A percentile compares a stretch with the other conserved stretches of the same genome.
These are phyloP conservation scores for Conidiobolus coronatus DNA, from an alignment of 371 early-diverging fungal species.

Conservation along the genomic window DNA sequence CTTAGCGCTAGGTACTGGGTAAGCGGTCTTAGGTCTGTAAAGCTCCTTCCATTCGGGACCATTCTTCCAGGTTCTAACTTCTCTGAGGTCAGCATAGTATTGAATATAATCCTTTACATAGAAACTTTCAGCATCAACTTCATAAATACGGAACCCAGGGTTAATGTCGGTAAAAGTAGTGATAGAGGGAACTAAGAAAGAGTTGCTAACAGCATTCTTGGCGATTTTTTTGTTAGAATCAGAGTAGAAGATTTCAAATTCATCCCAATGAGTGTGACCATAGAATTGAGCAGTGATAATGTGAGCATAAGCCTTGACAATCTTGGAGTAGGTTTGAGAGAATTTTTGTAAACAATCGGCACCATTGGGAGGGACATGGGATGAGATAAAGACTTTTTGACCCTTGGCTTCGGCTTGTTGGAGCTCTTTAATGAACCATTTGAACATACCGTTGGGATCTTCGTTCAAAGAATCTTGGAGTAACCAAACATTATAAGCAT, in stretches of 20 bases:
- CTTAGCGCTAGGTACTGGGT: background rate
- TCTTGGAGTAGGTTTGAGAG: background rate
- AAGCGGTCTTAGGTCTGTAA: conserved; percentile 4
- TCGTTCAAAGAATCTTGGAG: background rate
- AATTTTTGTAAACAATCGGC: conserved; percentile 3
- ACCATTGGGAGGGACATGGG: background rate
- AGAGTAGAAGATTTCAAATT: conserved; percentile 6
- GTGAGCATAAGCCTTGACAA: conserved; percentile 4
- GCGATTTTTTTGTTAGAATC: background rate
- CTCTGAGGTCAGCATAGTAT: conserved; percentile 5
- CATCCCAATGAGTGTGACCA: conserved; percentile 8
- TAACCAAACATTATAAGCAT: conserved; percentile 1
- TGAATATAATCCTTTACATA: conserved; percentile 5
- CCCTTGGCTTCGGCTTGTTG: conserved; percentile 5
- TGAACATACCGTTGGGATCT: conserved; percentile 7
- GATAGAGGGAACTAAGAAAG: conserved; percentile 7
- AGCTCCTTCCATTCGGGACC: conserved; percentile 3
- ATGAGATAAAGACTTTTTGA: conserved; percentile 5
- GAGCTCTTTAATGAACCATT: conserved; percentile 6
- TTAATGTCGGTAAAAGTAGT: conserved; percentile 6
- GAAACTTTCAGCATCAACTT: conserved; percentile 4
- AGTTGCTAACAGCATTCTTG: conserved; percentile 1
- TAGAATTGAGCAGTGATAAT: conserved; percentile 8
- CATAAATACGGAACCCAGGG: conserved; percentile 7
- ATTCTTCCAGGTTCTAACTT: background rate